Evolutionary conservation across 495 filamentous ascomycete genomes (phyloP).

Genomic region (Penicillium macrosclerotiorum): DNA sequence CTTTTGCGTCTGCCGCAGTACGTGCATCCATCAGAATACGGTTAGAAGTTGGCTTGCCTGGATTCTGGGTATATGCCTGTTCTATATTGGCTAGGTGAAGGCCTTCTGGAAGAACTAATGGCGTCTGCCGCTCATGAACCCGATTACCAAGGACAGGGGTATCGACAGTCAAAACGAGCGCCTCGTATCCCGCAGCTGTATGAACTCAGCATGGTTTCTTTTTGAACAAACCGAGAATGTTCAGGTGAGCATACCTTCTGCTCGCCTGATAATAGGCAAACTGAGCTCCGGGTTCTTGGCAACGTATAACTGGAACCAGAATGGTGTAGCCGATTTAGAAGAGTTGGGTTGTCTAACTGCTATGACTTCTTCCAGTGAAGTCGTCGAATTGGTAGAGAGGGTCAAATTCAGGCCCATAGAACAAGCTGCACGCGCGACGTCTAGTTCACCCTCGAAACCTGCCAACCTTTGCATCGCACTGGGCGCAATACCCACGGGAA

Average conservation of each 20-base stretch:
- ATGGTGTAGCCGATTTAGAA: slow-evolving; percentile 30
- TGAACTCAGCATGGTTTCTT: slow-evolving; percentile 3
- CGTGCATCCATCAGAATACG: slow-evolving; percentile 2
- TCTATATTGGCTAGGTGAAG: slow-evolving; percentile 14
- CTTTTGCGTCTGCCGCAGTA: slow-evolving; percentile 1
- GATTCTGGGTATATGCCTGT: background rate
- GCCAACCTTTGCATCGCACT: slow-evolving; percentile 81
- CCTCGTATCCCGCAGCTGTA: slow-evolving; percentile 74
- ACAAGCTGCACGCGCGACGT: slow-evolving; percentile 69
- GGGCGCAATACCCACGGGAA: slow-evolving; percentile 84
- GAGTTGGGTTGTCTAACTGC: slow-evolving; percentile 10
- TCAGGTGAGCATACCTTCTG: slow-evolving; percentile 51
- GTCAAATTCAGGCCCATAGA: slow-evolving; percentile 63
- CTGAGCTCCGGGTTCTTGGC: slow-evolving; percentile 82
- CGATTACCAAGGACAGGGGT: slow-evolving; percentile 75
- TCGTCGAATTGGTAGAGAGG: slow-evolving; percentile 48
- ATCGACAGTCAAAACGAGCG: slow-evolving; percentile 91
- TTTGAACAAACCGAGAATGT: slow-evolving; percentile 1
- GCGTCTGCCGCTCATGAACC: slow-evolving; percentile 37
- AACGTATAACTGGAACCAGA: slow-evolving; percentile 73
- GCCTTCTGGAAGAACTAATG: slow-evolving; percentile 36
- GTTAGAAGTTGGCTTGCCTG: slow-evolving; percentile 1
- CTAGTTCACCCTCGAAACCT: slow-evolving; percentile 74
- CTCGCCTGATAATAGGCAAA: slow-evolving; percentile 75
- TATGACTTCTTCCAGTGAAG: slow-evolving; percentile 45